phyloP scores from a whole-genome alignment of 2,329 filamentous ascomycete species.

The Fusarium ambrosium region DNA sequence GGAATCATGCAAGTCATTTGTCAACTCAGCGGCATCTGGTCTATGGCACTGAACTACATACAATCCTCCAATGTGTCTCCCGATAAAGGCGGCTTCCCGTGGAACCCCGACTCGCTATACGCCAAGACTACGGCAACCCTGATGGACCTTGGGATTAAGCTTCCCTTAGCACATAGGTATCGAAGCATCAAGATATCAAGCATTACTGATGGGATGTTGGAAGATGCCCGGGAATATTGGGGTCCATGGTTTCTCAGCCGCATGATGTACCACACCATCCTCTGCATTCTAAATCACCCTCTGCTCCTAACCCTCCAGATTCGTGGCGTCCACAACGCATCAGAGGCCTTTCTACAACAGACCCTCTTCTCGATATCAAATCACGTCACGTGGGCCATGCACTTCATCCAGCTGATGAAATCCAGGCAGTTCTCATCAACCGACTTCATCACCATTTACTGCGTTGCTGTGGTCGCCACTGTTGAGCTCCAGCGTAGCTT shows the following conservation, averaged over 20 bases:
- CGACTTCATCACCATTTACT: slow-evolving; percentile 6
- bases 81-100: neutral
- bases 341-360: slow-evolving; percentile 23
- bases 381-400: slow-evolving; percentile 11
- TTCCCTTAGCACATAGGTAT: slow-evolving; percentile 15
- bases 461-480: slow-evolving; percentile 9
- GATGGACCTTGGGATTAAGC: slow-evolving; percentile 15
- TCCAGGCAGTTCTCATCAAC: slow-evolving; percentile 4
- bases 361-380: neutral
- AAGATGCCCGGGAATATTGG: slow-evolving; percentile 11
- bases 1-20: slow-evolving; percentile 9
- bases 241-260: slow-evolving; percentile 22
- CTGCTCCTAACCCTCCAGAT: slow-evolving; percentile 18
- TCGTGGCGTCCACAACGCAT: slow-evolving; percentile 1
- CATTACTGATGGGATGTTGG: neutral
- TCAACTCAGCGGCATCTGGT: slow-evolving; percentile 4
- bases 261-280: slow-evolving; percentile 20
- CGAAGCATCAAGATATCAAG: slow-evolving; percentile 4
- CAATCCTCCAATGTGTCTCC: neutral
- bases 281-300: slow-evolving; percentile 23
- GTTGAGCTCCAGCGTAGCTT: slow-evolving; percentile 19
- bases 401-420: slow-evolving; percentile 13
- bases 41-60: slow-evolving; percentile 1
- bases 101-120: slow-evolving; percentile 1
- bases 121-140: neutral